Conservation (phyloP, 2,329 filamentous ascomycete genomes). For the Phyllosticta citriasiana region DNA sequence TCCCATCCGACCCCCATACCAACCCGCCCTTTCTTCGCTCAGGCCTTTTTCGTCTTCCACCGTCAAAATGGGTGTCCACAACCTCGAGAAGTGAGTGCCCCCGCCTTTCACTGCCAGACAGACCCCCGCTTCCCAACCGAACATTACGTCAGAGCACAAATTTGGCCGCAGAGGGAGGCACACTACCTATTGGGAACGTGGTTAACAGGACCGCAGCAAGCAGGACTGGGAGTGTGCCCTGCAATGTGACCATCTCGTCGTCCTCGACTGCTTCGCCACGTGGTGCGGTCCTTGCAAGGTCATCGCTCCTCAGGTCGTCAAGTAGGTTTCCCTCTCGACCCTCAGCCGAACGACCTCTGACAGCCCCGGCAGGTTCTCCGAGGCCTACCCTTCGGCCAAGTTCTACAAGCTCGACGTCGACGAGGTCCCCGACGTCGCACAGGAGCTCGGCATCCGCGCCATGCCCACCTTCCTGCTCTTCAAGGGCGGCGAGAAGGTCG, state of each 20-base stretch:
- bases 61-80: constrained; percentile 40
- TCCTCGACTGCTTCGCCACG: constrained; percentile 78
- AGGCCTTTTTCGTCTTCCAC: constrained; percentile 31
- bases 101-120: background rate
- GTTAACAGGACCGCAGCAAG: constrained; percentile 36
- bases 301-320: constrained; percentile 65
- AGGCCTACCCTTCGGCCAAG: constrained; percentile 49
- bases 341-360: constrained; percentile 4
- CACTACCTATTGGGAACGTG: background rate
- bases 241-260: constrained; percentile 47
- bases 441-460: constrained; percentile 70
- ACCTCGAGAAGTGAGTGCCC: constrained; percentile 34
- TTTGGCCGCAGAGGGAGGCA: background rate
- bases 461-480: constrained; percentile 91
- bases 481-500: constrained; percentile 64
- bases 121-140: background rate
- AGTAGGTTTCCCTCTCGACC: constrained; percentile 37
- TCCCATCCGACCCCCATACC: constrained; percentile 22
- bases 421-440: constrained; percentile 61
- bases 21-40: constrained; percentile 15
- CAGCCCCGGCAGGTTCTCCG: constrained; percentile 42
- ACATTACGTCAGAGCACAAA: background rate
- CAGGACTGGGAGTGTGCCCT: constrained; percentile 49
- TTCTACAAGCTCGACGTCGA: constrained; percentile 94
- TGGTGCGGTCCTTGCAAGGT: constrained; percentile 96